A percentile compares a stretch with the other conserved stretches of the same genome.
Conservation (phyloP, 345 rosid genomes). For the Heritiera littoralis region DNA sequence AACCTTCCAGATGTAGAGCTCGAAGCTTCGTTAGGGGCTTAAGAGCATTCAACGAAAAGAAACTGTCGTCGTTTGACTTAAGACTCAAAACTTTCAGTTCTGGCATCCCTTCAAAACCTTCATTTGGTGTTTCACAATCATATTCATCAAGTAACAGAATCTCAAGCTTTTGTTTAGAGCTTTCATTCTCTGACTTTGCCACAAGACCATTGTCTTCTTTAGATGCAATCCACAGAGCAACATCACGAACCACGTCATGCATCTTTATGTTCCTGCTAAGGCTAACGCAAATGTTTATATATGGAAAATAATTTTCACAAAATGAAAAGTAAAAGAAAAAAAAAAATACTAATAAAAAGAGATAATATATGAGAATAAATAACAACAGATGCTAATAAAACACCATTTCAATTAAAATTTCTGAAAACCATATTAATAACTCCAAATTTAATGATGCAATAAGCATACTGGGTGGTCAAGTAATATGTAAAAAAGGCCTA, state of each 20-base stretch:
- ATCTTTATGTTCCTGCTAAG: background rate
- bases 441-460: too few relatives aligned
- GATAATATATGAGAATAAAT: too few relatives aligned
- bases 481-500: too few relatives aligned
- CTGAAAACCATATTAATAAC: too few relatives aligned
- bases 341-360: too few relatives aligned
- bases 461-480: too few relatives aligned
- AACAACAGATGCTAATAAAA: too few relatives aligned
- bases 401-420: too few relatives aligned
- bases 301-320: too few relatives aligned
- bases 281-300: too few relatives aligned
- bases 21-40: background rate
- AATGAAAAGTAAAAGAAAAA: too few relatives aligned
- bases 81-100: background rate
- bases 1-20: background rate
- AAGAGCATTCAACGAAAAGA: background rate
- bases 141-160: background rate
- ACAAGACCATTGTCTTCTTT: too few relatives aligned
- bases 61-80: accelerated
- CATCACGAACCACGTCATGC: background rate
- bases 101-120: background rate
- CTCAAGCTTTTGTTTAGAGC: background rate
- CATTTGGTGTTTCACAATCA: background rate
- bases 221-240: background rate
- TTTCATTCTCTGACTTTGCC: background rate